Percentiles rank a stretch among this genome's conserved stretches.
Evolutionary conservation across 2,329 filamentous ascomycete genomes (phyloP).

Genomic region (Pestalotiopsis fici): DNA sequence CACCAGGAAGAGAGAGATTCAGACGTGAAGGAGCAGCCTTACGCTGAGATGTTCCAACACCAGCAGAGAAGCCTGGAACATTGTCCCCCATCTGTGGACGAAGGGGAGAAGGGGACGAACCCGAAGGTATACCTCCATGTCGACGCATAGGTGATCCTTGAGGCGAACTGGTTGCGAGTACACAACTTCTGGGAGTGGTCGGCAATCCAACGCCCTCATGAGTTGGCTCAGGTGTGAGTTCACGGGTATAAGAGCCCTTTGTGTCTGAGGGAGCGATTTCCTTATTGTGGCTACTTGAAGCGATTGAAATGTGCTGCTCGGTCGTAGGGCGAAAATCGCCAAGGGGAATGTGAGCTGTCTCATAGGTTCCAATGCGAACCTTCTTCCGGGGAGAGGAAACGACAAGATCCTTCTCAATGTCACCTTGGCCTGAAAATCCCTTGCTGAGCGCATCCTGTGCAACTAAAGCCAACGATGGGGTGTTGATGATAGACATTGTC

Average conservation of each 20-base stretch:
- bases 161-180: no score
- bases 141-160: background rate
- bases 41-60: background rate
- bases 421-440: background rate
- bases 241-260: background rate
- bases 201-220: background rate
- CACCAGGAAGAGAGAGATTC: background rate
- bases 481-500: background rate
- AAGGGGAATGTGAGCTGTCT: background rate
- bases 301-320: background rate
- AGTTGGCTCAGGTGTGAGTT: background rate
- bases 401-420: background rate
- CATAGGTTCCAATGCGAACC: background rate
- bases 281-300: background rate
- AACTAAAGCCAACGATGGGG: background rate
- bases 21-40: background rate
- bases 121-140: background rate
- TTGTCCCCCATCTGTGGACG: background rate
- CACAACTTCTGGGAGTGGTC: background rate
- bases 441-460: background rate
- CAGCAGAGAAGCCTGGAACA: conserved; percentile 1
- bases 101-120: background rate
- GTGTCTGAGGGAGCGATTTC: background rate
- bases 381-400: background rate
- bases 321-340: background rate